phyloP scores from a whole-genome alignment of 352 stramenopile genomes.

The Globisporangium acanthophoron region DNA sequence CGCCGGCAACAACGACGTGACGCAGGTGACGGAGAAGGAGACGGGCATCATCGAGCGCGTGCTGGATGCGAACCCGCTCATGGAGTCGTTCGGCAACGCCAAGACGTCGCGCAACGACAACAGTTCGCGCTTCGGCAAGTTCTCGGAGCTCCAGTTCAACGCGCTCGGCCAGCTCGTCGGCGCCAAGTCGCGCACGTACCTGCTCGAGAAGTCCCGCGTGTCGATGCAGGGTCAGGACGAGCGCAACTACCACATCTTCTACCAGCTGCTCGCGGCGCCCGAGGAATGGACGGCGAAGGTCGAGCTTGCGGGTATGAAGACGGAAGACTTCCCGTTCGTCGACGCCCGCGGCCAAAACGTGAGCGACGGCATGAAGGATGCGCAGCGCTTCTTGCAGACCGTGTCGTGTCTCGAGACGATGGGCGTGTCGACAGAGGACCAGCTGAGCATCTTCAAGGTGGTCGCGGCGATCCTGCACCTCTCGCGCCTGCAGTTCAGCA shows the following conservation, averaged over 20 bases:
- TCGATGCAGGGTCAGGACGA: constrained; percentile 73
- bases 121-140: constrained; percentile 43
- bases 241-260: constrained; percentile 94
- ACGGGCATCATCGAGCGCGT: constrained; percentile 80
- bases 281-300: constrained; percentile 50
- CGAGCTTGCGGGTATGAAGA: constrained; percentile 61
- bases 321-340: constrained; percentile 84
- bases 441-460: constrained; percentile 75
- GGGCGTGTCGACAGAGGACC: constrained; percentile 57
- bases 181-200: constrained; percentile 74
- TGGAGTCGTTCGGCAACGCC: constrained; percentile 80
- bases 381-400: constrained; percentile 65
- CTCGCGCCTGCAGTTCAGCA: constrained; percentile 64
- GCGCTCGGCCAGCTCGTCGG: constrained; percentile 75
- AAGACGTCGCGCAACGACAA: constrained; percentile 54
- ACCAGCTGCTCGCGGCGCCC: constrained; percentile 85
- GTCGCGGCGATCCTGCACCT: constrained; percentile 81
- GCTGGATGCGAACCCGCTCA: constrained; percentile 75
- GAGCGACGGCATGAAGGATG: constrained; percentile 62
- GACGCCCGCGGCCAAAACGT: constrained; percentile 38
- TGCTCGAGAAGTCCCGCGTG: constrained; percentile 86
- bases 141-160: constrained; percentile 57
- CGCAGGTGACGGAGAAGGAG: constrained; percentile 21
- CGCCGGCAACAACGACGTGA: constrained; percentile 33
- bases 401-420: constrained; percentile 76